Evolutionary conservation across 176 grass and related monocot species (phyloP).

Genomic region (Bonia amplexicaulis): DNA sequence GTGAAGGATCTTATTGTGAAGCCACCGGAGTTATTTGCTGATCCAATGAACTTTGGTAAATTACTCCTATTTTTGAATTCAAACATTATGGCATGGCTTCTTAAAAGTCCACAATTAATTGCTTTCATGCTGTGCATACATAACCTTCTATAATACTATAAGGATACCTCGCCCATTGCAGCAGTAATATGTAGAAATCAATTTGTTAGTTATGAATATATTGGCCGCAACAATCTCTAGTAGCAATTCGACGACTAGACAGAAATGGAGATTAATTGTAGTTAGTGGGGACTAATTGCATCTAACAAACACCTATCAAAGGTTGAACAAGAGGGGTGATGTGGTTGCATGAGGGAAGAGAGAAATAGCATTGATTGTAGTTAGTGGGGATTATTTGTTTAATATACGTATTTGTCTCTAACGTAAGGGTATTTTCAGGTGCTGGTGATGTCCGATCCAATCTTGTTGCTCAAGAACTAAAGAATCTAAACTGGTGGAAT

Average conservation of each 20-base stretch:
- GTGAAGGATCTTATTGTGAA: constrained; percentile 28
- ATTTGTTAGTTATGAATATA: too few relatives aligned
- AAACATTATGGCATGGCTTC: neutral
- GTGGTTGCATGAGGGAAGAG: too few relatives aligned
- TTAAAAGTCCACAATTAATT: neutral
- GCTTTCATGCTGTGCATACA: neutral
- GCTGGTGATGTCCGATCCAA: neutral
- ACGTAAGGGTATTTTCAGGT: neutral
- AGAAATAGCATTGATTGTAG: too few relatives aligned
- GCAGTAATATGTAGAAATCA: too few relatives aligned
- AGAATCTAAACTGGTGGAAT: constrained; percentile 25
- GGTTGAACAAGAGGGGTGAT: too few relatives aligned
- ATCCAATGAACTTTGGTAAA: constrained; percentile 55
- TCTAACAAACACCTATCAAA: too few relatives aligned
- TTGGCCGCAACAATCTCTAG: too few relatives aligned
- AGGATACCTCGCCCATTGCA: too few relatives aligned
- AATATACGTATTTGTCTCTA: neutral
- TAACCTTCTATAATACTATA: neutral
- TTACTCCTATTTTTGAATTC: neutral
- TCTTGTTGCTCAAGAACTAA: constrained; percentile 17
- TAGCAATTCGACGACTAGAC: too few relatives aligned
- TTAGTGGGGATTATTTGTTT: too few relatives aligned
- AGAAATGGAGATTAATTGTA: too few relatives aligned
- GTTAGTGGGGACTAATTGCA: too few relatives aligned
- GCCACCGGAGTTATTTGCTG: constrained; percentile 8